Evolutionary conservation across 768 basidiomycete species (phyloP), one percentile per base, ranked within the genome.

Genomic region (Mycena venus): DNA sequence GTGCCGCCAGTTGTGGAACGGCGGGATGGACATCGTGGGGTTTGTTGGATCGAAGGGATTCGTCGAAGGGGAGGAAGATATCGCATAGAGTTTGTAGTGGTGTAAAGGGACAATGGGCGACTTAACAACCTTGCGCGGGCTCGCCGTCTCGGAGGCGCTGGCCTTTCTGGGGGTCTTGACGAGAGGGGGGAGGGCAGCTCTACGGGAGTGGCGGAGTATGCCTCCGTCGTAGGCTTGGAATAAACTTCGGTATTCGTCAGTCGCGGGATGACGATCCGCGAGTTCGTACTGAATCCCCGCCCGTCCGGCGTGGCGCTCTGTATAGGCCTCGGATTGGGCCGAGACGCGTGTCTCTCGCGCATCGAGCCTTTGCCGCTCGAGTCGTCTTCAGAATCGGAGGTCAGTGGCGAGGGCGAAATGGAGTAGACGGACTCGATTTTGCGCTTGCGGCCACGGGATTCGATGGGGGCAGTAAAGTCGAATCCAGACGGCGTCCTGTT

Each of bases 391-490:
- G 51, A 61, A 32, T 77, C 75, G n/a, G 75, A 77, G 4, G 72
- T 77, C 21, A 77, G 65, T 27, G 75, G 69, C 59, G 75, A 76
- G 21, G 66, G 51, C 32, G 75, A 73, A 14, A 51, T 36, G n/a
- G 75, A 74, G 64, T 77, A 77, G 2, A 77, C 69, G 2, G 68
- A 71, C 55, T 73, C 64, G 64, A 77, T 77, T 58, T 77, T 77
- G 69, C 75, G 75, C 47, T 77, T 77, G 14, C 75, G 61, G 5
- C 75, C 75, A 38, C 75, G 71, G n/a, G 75, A 77, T n/a, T 77
- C 75, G 49, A 77, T 61, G 31, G 69, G 72, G 10, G 75, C 75
- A 4, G 75, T 77, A 32, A 77, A 77, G 69, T 77, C 75, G 49
- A 73, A 70, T 47, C 47, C 58, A 23, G 42, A 60, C 11, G 67